Evolutionary conservation across 164 flowering plant genomes (phyloP), one percentile per base, ranked within the genome.

Genomic region (Chloranthus sessilifolius): DNA sequence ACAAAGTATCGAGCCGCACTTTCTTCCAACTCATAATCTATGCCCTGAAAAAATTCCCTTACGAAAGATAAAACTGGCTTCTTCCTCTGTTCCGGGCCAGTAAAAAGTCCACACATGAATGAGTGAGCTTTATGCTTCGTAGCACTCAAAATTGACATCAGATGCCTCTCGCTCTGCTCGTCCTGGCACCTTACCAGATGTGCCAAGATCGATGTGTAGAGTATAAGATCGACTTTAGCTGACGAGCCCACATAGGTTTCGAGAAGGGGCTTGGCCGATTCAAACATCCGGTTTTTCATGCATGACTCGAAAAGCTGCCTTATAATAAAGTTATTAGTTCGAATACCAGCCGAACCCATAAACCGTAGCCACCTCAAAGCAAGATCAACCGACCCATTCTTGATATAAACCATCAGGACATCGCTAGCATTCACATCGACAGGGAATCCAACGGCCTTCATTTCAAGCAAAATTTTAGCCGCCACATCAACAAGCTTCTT

Each of bases 401-500:
- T 92, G 26, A 92, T 82, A 52, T 80, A 92, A 44, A 92, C 81
- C 96, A 88, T 88, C 15, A 92, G 56, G 53, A 92, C 82, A 69
- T 88, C 97, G 67, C 99, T 88, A 42, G 99, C 99, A 68, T 71
- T 79, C 60, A 92, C 89, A 70, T 88, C 97, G 35, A 81, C 91
- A 28, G 95, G 70, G 59, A 65, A 85, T 25, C 97, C 97, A 83
- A 81, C 74, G 28, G 88, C 68, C 64, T 88, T 88, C 99, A 92
- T 92, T 68, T 92, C 99, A 24, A 92, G 83, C 41, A 92, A 68
- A 59, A 92, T 64, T 68, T 88, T 92, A 34, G 95, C 99, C 56
- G 99, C 96, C 58, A 92, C 91, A 74, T 92, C 97, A 16, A 92
- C 94, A 27, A 92, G 95, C 68, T 86, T 92, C 76, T 84, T 86